Evolutionary conservation across 768 basidiomycete genomes (phyloP).

Genomic region (Pleurotus cornucopiae): DNA sequence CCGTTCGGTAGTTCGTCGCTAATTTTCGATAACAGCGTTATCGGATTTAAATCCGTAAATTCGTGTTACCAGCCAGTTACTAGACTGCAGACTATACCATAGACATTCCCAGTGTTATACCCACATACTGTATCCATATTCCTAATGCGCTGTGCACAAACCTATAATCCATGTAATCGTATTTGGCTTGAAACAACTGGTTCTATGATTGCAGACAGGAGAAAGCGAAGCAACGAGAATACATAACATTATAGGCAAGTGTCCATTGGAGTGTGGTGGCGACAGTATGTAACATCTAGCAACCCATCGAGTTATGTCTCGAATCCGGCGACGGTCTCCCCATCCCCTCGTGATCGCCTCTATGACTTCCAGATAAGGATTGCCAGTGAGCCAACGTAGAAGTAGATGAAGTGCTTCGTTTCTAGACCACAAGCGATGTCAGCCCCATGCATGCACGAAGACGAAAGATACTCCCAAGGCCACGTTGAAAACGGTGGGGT

Average conservation of each 20-base stretch:
- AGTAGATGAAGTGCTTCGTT: constrained; percentile 99
- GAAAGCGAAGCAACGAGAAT: neutral
- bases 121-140: neutral
- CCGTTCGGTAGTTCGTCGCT: neutral
- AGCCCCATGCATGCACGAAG: constrained; percentile 7
- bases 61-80: neutral
- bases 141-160: neutral
- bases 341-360: constrained; percentile 15
- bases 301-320: constrained; percentile 1
- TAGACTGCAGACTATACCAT: neutral
- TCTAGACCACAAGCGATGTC: constrained; percentile 42
- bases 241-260: neutral
- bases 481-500: constrained; percentile 10
- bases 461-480: constrained; percentile 8
- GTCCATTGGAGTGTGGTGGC: neutral
- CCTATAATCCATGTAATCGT: neutral
- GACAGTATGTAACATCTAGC: neutral
- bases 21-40: neutral
- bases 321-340: neutral
- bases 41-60: constrained; percentile 1
- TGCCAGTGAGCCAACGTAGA: constrained; percentile 90
- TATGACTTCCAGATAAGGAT: constrained; percentile 95
- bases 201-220: neutral
- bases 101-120: neutral
- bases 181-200: neutral